Evolutionary conservation across 495 filamentous ascomycete genomes (phyloP).

Genomic region (Penicillium arizonense): DNA sequence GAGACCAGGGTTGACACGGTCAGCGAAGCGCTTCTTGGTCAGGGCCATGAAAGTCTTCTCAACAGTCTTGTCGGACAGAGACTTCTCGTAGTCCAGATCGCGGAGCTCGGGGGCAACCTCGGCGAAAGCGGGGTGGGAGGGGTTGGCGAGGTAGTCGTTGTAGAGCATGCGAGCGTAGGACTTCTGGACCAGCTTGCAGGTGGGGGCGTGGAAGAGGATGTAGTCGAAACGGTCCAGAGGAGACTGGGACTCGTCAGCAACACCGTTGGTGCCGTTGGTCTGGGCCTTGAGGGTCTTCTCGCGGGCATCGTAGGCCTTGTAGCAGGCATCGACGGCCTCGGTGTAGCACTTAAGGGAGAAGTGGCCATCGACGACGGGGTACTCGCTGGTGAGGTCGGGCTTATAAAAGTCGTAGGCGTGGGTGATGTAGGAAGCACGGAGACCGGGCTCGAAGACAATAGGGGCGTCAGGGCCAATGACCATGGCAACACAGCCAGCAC

Average conservation of each 20-base stretch:
- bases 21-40: slow-evolving; percentile 91
- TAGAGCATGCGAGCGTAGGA: slow-evolving; percentile 93
- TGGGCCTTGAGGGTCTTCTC: slow-evolving; percentile 66
- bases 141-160: slow-evolving; percentile 88
- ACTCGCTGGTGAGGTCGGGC: slow-evolving; percentile 96
- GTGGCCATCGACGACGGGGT: slow-evolving; percentile 94
- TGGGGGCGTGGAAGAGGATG: slow-evolving; percentile 92
- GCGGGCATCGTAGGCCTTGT: slow-evolving; percentile 89
- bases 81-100: slow-evolving; percentile 80
- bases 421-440: slow-evolving; percentile 87
- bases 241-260: slow-evolving; percentile 55
- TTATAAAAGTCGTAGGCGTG: slow-evolving; percentile 99
- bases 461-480: slow-evolving; percentile 92
- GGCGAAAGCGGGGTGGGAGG: slow-evolving; percentile 72
- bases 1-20: slow-evolving; percentile 81
- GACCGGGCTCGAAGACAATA: slow-evolving; percentile 85
- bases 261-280: slow-evolving; percentile 63
- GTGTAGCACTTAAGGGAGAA: slow-evolving; percentile 95
- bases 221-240: slow-evolving; percentile 93
- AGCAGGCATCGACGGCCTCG: slow-evolving; percentile 91
- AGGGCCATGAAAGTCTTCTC: slow-evolving; percentile 97
- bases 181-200: slow-evolving; percentile 96
- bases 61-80: slow-evolving; percentile 85
- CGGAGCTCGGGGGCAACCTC: slow-evolving; percentile 84
- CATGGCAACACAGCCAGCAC: slow-evolving; percentile 92